These are phyloP conservation scores for Sordaria brevicollis DNA, from an alignment of 495 filamentous ascomycete species.

Conservation along the genomic window DNA sequence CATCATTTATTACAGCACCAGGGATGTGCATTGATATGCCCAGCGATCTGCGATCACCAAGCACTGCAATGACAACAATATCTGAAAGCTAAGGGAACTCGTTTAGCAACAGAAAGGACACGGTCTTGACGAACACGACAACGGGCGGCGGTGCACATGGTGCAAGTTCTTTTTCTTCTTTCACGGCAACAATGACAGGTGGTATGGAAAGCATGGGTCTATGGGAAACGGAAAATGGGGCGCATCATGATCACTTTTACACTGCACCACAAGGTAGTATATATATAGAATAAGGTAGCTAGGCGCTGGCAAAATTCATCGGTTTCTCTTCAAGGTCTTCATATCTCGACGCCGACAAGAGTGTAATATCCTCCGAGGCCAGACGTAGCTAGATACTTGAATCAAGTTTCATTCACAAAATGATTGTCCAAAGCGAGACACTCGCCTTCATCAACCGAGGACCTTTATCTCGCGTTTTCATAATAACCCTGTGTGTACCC, in stretches of 20 bases:
- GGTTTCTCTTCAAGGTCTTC: background rate
- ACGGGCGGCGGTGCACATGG: background rate
- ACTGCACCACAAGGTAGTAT: background rate
- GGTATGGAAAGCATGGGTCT: background rate
- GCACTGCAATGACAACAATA: background rate
- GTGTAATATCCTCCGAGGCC: background rate
- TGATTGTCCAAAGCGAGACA: too few species aligned
- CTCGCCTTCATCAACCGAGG: too few species aligned
- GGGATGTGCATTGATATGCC: background rate
- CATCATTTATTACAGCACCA: background rate
- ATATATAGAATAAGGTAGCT: background rate
- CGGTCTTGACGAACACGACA: background rate
- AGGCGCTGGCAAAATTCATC: background rate
- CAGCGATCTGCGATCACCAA: background rate
- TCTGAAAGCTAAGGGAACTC: background rate
- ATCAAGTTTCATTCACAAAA: background rate
- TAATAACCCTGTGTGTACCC: too few species aligned
- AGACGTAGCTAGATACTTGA: background rate
- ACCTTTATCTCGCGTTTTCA: too few species aligned
- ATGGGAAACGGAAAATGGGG: background rate
- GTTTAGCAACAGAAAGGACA: background rate
- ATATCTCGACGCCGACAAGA: background rate
- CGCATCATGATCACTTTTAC: background rate
- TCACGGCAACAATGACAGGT: background rate
- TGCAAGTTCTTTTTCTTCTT: background rate